Evolutionary conservation across 352 stramenopile genomes (phyloP), one percentile per base, ranked within the genome.

Genomic region (Pythium phragmiticola): DNA sequence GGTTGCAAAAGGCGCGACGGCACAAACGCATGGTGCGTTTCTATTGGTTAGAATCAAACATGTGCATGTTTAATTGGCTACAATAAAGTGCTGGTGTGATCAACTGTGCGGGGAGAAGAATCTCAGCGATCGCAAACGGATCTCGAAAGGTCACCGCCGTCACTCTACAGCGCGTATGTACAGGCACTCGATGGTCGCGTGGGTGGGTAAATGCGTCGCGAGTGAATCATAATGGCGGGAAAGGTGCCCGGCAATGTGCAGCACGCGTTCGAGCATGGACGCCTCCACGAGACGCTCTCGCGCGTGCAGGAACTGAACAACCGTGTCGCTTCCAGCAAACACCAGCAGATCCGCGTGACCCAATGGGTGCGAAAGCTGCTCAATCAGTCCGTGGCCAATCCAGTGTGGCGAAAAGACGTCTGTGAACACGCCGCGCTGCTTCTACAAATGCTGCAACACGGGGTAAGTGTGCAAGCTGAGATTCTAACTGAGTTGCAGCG

Each of bases 291-390:
- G 7, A 67, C 72, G 19, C 64, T 90, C 0, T 60, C 66, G 42
- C 69, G 55, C n/a, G 70, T 83, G n/a, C 72, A 78, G 26, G 76
- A 75, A 34, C 68, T 88, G 14, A 82, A 68, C 42, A 50, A 49
- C 8, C 62, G 28, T 3, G 53, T 57, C 17, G 14, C 33, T 23
- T 12, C 21, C 19, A 73, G 17, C 53, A 84, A 84, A n/a, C 78
- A 89, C 62, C 69, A 87, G 68, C 75, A 80, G 23, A 87, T 89
- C 57, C 80, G 80, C 45, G 57, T 89, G 53, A 70, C 47, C 13
- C 78, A 85, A 53, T 91, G 80, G 78, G 57, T 88, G 41, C 65
- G 66, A 4, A 87, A 85, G 57, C 74, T 89, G 23, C 72, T 76
- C 7, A 72, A 76, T 30, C 78, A 89, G 64, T 72, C 80, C 8